These are phyloP conservation scores for Penicillium sclerotiorum DNA, from an alignment of 2,329 filamentous ascomycete genomes.

Conservation along the genomic window DNA sequence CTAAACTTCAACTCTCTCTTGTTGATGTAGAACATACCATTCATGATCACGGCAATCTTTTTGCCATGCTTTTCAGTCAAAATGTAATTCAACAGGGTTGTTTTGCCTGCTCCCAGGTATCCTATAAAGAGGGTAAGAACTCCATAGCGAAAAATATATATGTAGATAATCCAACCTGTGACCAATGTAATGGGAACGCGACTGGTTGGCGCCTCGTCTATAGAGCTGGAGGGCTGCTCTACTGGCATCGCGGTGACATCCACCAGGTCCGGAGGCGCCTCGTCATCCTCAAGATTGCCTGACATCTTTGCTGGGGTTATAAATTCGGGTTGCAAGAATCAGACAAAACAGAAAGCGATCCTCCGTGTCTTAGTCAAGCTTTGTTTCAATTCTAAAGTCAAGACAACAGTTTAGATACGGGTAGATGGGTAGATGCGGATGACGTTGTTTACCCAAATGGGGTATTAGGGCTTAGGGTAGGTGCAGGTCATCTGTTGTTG, in stretches of 20 bases:
- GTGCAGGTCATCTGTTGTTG: slow-evolving; percentile 28
- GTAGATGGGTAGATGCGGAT: slow-evolving; percentile 21
- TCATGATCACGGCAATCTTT: slow-evolving; percentile 96
- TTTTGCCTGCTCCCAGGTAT: slow-evolving; percentile 94
- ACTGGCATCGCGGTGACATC: slow-evolving; percentile 38
- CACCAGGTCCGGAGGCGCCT: slow-evolving; percentile 48
- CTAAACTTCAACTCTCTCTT: neutral
- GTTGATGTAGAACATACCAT: slow-evolving; percentile 58
- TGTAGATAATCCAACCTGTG: slow-evolving; percentile 40
- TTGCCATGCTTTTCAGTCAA: slow-evolving; percentile 93
- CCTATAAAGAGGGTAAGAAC: slow-evolving; percentile 53
- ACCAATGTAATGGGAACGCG: slow-evolving; percentile 56
- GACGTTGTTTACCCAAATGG: slow-evolving; percentile 18
- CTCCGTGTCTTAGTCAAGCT: neutral
- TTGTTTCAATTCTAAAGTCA: too few relatives aligned
- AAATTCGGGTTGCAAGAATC: neutral
- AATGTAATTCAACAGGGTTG: slow-evolving; percentile 93
- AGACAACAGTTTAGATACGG: too few relatives aligned
- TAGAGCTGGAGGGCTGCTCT: slow-evolving; percentile 18
- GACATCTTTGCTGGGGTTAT: slow-evolving; percentile 12
- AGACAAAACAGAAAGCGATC: neutral
- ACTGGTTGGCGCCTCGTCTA: slow-evolving; percentile 29
- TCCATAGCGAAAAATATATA: neutral
- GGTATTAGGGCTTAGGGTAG: slow-evolving; percentile 40
- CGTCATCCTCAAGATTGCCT: slow-evolving; percentile 43